Evolutionary conservation across 169 alveolate species (phyloP).

Genomic region (Eimeria maxima): DNA sequence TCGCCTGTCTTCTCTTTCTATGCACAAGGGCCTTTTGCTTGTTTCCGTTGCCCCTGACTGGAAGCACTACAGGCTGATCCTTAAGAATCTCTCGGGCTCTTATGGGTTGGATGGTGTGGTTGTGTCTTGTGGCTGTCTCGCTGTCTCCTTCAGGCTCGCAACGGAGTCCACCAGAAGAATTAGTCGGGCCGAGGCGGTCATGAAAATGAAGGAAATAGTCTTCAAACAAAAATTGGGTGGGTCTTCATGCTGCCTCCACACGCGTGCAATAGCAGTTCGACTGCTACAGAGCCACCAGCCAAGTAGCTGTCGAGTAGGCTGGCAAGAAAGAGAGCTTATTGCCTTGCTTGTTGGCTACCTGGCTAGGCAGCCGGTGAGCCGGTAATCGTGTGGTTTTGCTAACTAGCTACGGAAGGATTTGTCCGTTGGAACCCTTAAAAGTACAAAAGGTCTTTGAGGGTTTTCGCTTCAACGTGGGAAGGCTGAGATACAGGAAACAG

Average conservation of each 20-base stretch:
- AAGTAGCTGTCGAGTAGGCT: not conserved
- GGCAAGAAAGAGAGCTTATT: not conserved
- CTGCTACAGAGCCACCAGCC: not conserved
- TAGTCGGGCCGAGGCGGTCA: constrained; percentile 68
- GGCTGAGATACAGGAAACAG: too few relatives aligned
- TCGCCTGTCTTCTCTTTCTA: not conserved
- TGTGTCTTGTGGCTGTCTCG: not conserved
- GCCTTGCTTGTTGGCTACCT: not conserved
- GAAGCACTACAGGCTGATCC: not conserved
- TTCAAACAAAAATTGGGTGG: constrained; percentile 53
- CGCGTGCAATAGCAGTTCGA: not conserved
- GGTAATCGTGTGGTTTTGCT: not conserved
- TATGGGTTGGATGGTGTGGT: not conserved
- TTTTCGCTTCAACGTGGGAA: too few relatives aligned
- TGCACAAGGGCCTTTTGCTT: not conserved
- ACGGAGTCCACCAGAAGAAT: constrained; percentile 70
- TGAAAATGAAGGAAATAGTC: constrained; percentile 59
- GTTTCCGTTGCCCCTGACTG: not conserved
- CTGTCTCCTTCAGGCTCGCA: constrained; percentile 68
- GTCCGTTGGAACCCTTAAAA: not conserved
- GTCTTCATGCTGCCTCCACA: not conserved
- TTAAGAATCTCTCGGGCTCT: not conserved
- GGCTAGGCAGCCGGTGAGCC: not conserved
- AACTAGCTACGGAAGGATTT: not conserved
- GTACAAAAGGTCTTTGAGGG: too few relatives aligned